Evolutionary conservation across 108 stramenopile species (phyloP), one percentile per base, ranked within the genome.

Genomic region (Stephanodiscus triporus): DNA sequence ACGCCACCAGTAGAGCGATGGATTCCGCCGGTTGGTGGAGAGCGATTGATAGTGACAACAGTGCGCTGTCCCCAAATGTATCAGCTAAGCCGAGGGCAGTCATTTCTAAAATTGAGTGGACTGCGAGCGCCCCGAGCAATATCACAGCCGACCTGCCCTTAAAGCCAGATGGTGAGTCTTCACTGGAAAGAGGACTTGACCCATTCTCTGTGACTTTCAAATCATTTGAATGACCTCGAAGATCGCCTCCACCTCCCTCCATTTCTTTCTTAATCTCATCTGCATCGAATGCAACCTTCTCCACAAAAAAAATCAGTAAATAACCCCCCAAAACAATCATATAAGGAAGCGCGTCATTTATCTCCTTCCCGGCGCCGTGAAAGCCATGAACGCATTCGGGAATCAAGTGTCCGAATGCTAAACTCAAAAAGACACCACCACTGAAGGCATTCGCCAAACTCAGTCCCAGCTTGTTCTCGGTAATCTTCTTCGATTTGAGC

Each of bases 11-110:
- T 45, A 99, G 77, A 9, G 98, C 98, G 56, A 99, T 94, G 19
- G 94, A 95, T 77, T 99, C 98, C 17, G 98, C 98, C 20, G 98
- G 98, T 86, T 92, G 94, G 80, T 98, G 97, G 49, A 98, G 84
- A 6, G 94, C 95, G 75, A 98, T 98, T 23, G 94, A 95, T 29
- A 93, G 74, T 32, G 96, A 88, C 47, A 99, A 82, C n/a, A 99
- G 76, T 17, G 88, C 90, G 6, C 93, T 93, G 57, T 94, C 89
- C 19, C 87, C 82, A 80, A 94, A 93, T 10, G 89, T 73, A 83
- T 87, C 77, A 14, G 92, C 85, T 37, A 99, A 70, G 32, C 97
- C 98, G 51, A 99, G 85, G 0, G 97, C 96, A 64, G 91, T 89
- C 88, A 97, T 97, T 82, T 99, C 98, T 72, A 99, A 80, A 40